phyloP scores from a whole-genome alignment of 2,329 filamentous ascomycete genomes.

The Paracamarosporium sp. region DNA sequence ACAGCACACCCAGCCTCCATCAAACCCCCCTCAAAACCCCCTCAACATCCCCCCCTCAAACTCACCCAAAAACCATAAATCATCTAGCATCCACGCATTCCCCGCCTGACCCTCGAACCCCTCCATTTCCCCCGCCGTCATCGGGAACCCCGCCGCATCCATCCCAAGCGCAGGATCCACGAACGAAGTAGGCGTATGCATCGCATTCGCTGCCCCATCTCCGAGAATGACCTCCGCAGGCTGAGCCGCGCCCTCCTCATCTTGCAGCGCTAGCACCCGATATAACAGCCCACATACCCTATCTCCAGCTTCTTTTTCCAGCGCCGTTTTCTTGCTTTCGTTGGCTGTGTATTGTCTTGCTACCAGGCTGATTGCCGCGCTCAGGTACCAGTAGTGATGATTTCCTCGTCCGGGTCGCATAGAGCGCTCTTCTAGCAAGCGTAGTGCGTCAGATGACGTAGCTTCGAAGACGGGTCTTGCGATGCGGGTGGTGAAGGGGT shows the following conservation, averaged over 20 bases:
- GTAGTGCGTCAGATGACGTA: conserved; percentile 29
- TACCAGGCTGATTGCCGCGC: conserved; percentile 41
- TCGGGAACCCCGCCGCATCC: background rate
- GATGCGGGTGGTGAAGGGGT: conserved; percentile 14
- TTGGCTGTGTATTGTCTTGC: conserved; percentile 26
- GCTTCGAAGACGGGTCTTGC: conserved; percentile 16
- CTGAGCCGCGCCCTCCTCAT: conserved; percentile 18
- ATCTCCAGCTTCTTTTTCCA: conserved; percentile 32
- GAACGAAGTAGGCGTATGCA: background rate
- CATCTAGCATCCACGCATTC: conserved; percentile 25
- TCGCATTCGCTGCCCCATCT: background rate
- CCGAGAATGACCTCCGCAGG: conserved; percentile 13
- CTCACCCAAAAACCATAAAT: conserved; percentile 27
- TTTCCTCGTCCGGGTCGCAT: conserved; percentile 42
- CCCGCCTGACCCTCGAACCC: conserved; percentile 13
- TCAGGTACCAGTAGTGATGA: conserved; percentile 45
- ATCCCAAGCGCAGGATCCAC: background rate
- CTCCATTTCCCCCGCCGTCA: conserved; percentile 11
- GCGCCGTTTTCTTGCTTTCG: conserved; percentile 20
- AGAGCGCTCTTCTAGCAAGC: conserved; percentile 42
- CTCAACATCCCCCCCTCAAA: background rate
- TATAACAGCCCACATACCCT: conserved; percentile 25
- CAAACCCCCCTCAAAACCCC: background rate
- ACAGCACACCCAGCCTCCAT: too few relatives aligned
- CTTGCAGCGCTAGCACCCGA: conserved; percentile 24